Evolutionary conservation across 2,329 filamentous ascomycete species (phyloP).

Genomic region (Paraconiothyrium brasiliense): DNA sequence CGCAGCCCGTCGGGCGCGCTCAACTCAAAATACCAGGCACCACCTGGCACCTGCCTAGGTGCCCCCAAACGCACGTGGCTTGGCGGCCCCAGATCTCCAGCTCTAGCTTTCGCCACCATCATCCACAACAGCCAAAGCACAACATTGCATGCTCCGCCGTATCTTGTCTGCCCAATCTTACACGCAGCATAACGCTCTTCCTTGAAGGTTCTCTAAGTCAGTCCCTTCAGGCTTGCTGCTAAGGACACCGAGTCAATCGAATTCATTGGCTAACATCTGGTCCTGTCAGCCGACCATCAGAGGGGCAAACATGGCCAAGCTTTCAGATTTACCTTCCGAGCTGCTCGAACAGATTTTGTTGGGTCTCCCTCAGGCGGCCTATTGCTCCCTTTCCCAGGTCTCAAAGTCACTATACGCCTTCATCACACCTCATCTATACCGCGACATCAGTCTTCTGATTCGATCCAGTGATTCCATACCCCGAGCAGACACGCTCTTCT

Average conservation of each 20-base stretch:
- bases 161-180: not conserved
- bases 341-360: conserved; percentile 35
- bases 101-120: conserved; percentile 3
- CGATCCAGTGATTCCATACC: conserved; percentile 27
- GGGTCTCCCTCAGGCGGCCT: conserved; percentile 30
- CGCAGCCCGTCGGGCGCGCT: not conserved
- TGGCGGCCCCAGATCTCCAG: not conserved
- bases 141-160: not conserved
- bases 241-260: not conserved
- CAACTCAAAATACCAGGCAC: not conserved
- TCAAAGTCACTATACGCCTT: conserved; percentile 26
- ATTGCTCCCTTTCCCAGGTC: conserved; percentile 25
- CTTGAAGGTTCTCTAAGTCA: not conserved
- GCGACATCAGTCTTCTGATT: conserved; percentile 35
- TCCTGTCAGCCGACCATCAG: not conserved
- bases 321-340: conserved; percentile 34
- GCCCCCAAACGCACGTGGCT: not conserved
- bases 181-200: not conserved
- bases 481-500: conserved; percentile 37
- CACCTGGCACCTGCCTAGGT: not conserved
- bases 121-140: not conserved
- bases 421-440: conserved; percentile 32
- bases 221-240: not conserved
- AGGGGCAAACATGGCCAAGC: conserved; percentile 28
- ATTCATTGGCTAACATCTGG: not conserved